Evolutionary conservation across 106 monocot species (phyloP).

Genomic region (Dioscorea zingiberensis): DNA sequence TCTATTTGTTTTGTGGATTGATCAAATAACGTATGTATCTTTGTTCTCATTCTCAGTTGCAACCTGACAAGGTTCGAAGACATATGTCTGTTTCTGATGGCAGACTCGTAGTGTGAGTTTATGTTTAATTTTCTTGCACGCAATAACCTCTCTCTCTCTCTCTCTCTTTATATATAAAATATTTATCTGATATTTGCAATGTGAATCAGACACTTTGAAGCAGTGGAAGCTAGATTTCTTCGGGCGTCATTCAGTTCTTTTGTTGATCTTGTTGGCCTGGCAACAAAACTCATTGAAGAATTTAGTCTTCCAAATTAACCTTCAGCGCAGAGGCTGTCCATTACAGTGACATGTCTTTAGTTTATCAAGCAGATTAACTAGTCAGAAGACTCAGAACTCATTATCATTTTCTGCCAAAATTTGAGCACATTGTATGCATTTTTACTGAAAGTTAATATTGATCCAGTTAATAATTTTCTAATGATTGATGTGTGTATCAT

Average conservation of each 20-base stretch:
- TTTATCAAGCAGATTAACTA: too few relatives aligned
- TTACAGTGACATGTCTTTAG: too few relatives aligned
- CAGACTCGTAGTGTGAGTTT: conserved; percentile 73
- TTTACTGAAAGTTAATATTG: too few relatives aligned
- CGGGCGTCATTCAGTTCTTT: conserved; percentile 86
- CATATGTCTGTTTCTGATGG: conserved; percentile 56
- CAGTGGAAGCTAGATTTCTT: conserved; percentile 82
- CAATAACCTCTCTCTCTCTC: not conserved
- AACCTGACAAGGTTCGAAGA: conserved; percentile 93
- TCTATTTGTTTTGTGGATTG: not conserved
- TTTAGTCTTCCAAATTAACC: conserved; percentile 12
- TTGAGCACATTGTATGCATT: not conserved
- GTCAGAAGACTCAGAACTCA: not conserved
- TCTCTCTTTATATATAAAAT: not conserved
- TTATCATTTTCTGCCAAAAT: not conserved
- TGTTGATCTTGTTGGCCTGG: conserved; percentile 58
- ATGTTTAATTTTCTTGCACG: not conserved
- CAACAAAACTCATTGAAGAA: conserved; percentile 76
- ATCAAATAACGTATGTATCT: not conserved
- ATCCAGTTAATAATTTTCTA: too few relatives aligned
- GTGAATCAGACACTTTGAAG: conserved; percentile 65
- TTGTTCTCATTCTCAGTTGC: conserved; percentile 47
- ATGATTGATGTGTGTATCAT: too few relatives aligned
- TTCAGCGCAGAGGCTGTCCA: not conserved
- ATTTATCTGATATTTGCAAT: not conserved